Evolutionary conservation across 2,329 filamentous ascomycete species (phyloP).

Genomic region (Diaporthe eres): DNA sequence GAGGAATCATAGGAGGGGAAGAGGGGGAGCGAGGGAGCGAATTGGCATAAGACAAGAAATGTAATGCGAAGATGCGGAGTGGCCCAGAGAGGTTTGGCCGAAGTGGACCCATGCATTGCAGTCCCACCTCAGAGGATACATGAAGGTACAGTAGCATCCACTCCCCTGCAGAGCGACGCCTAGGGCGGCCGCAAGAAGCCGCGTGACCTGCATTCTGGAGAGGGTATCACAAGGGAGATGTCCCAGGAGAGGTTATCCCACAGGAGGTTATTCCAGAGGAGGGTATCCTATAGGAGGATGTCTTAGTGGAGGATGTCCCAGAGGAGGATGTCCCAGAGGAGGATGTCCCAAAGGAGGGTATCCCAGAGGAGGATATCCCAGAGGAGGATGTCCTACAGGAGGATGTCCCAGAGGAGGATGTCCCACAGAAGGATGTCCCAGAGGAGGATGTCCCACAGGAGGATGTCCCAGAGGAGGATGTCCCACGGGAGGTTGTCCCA

Average conservation of each 20-base stretch:
- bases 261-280: neutral
- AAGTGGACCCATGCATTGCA: conserved; percentile 5
- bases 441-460: neutral
- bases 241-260: too few relatives aligned
- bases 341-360: neutral
- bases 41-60: neutral
- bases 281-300: neutral
- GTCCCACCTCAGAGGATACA: neutral
- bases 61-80: neutral
- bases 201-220: too few relatives aligned
- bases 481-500: neutral
- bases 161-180: neutral
- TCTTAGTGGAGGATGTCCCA: neutral
- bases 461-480: too few relatives aligned
- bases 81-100: neutral
- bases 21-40: neutral
- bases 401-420: neutral
- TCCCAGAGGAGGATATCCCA: neutral
- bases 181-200: too few relatives aligned
- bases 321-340: neutral
- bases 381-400: neutral
- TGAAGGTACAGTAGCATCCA: neutral
- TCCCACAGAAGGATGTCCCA: neutral
- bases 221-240: too few relatives aligned
- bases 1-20: neutral